Evolutionary conservation across 2,329 filamentous ascomycete species (phyloP), one percentile per base, ranked within the genome.

Genomic region (Fusarium solani-melongenae): DNA sequence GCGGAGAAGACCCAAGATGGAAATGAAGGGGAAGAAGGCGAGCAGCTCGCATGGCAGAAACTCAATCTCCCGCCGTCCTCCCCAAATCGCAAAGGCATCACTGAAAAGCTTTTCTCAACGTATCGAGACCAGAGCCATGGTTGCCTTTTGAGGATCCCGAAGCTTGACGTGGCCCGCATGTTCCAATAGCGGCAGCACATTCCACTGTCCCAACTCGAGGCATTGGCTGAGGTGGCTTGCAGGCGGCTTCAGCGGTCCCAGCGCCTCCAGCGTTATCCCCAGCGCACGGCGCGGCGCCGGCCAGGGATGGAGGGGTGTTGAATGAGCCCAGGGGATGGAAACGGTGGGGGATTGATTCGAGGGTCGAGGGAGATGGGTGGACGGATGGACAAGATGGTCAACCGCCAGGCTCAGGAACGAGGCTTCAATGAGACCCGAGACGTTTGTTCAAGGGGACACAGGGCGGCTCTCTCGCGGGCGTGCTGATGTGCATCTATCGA

Each of bases 211-310:
- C 67, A 68, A n/a, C 38, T 59, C 31, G 56, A 67, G 46, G 69
- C 64, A 80, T 78, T 79, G 79, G 74, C 67, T 72, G 74, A 70
- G 66, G 65, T 76, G 76, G 75, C 75, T 75, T 71, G 66, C 65
- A 71, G 67, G 68, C 68, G 67, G 65, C 74, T 74, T 69, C 71
- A 73, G 72, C 72, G 72, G 69, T 71, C 66, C 59, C 68, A 78
- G 71, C 71, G 74, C 62, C 74, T 71, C 66, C 59, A 69, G 67
- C 62, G 60, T 62, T 63, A 66, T 59, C 72, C 73, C 70, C 51
- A 62, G 41, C 51, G 51, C 29, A 63, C 67, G 66, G 66, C 56
- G 36, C 61, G 14, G 41, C 60, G 44, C 63, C 57, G 29, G n/a
- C 41, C 64, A 68, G 57, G 9, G 63, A 60, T 62, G 58, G 55